A percentile compares a stretch with the other conserved stretches of the same genome.
Conservation (phyloP, 208 protist genomes). For the Wallacemonas sp. region DNA sequence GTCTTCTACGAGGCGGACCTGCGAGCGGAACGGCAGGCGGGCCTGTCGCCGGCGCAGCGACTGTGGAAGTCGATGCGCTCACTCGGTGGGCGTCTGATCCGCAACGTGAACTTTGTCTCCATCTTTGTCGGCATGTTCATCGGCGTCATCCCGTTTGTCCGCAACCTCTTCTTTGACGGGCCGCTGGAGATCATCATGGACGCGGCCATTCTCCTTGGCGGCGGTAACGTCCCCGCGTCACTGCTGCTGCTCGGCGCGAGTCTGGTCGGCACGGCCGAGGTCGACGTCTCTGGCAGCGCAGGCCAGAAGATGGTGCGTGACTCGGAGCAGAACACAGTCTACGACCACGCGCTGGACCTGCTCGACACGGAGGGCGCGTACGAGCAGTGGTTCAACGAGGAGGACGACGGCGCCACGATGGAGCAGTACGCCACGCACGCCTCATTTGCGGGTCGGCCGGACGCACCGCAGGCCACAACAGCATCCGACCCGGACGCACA, state of each 20-base stretch:
- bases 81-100: conserved; percentile 25
- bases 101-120: conserved; percentile 67
- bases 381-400: conserved; percentile 33
- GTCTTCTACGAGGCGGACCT: conserved; percentile 55
- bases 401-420: conserved; percentile 22
- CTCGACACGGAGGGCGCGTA: conserved; percentile 29
- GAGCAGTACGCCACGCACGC: background rate
- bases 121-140: conserved; percentile 68
- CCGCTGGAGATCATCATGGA: conserved; percentile 67
- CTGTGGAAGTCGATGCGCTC: conserved; percentile 10
- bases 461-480: conserved; percentile 15
- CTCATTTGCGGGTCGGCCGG: conserved; percentile 27
- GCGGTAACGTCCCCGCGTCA: conserved; percentile 70
- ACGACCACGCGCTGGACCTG: conserved; percentile 25
- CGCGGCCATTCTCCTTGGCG: conserved; percentile 45
- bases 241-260: conserved; percentile 78
- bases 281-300: background rate
- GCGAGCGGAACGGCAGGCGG: conserved; percentile 8
- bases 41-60: conserved; percentile 8
- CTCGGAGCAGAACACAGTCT: conserved; percentile 67
- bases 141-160: conserved; percentile 60
- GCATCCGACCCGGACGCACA: background rate
- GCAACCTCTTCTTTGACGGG: conserved; percentile 58
- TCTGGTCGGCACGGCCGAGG: conserved; percentile 37
- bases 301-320: conserved; percentile 41